A percentile compares a stretch with the other conserved stretches of the same genome.
These are phyloP conservation scores for Artemisia princeps DNA, from an alignment of 140 eudicot species.

Conservation along the genomic window DNA sequence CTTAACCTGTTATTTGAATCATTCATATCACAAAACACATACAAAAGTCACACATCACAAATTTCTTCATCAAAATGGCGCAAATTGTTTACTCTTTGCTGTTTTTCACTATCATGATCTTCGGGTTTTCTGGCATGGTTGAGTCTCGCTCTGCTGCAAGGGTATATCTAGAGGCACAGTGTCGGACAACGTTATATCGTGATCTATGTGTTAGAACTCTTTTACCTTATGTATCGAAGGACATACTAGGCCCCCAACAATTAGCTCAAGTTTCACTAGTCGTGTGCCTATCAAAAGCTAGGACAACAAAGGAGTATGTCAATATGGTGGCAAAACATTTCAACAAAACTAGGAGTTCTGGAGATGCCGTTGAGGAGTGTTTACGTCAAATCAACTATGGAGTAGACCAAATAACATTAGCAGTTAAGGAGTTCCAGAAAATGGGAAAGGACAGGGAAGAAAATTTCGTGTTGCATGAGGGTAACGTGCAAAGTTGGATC, in stretches of 20 bases:
- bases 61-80: conserved; percentile 30
- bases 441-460: conserved; percentile 28
- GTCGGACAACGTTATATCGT: conserved; percentile 36
- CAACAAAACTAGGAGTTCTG: conserved; percentile 4
- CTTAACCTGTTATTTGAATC: conserved; percentile 7
- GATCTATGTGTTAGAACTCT: conserved; percentile 43
- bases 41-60: neutral
- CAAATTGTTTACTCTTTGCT: conserved; percentile 23
- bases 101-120: conserved; percentile 31
- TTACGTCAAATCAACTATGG: conserved; percentile 43
- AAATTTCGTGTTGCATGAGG: conserved; percentile 46
- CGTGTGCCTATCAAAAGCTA: conserved; percentile 39
- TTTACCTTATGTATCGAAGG: conserved; percentile 22
- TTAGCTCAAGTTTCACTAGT: conserved; percentile 46
- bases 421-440: conserved; percentile 41
- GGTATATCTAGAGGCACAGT: conserved; percentile 40
- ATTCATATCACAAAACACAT: conserved; percentile 15
- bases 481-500: conserved; percentile 61
- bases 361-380: conserved; percentile 41
- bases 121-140: conserved; percentile 15
- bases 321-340: conserved; percentile 32
- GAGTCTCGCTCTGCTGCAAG: conserved; percentile 41
- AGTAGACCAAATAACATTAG: conserved; percentile 44
- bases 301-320: conserved; percentile 35
- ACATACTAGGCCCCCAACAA: conserved; percentile 32